Conservation (phyloP, 2,329 filamentous ascomycete genomes). For the Fusarium luffae region DNA sequence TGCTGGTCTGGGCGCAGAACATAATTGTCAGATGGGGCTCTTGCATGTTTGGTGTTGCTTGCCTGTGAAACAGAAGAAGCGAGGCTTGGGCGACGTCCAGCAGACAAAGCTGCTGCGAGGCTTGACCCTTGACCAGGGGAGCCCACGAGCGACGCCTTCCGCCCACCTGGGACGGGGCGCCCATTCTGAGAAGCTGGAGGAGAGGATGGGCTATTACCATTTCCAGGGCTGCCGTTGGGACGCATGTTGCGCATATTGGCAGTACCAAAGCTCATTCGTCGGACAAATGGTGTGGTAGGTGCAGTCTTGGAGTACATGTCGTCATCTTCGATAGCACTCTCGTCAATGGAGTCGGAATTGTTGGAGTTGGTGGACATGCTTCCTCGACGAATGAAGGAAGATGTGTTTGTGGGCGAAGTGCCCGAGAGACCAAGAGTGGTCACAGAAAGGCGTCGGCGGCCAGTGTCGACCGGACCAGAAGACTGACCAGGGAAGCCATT, state of each 20-base stretch:
- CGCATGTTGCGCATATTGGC: conserved; percentile 73
- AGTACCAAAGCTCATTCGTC: conserved; percentile 90
- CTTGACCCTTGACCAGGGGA: conserved; percentile 45
- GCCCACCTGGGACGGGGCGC: conserved; percentile 48
- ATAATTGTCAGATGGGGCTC: conserved; percentile 73
- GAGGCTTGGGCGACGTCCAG: conserved; percentile 53
- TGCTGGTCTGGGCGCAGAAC: conserved; percentile 76
- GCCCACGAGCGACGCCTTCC: conserved; percentile 45
- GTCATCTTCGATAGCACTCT: conserved; percentile 78
- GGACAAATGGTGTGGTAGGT: conserved; percentile 79
- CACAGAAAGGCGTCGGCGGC: conserved; percentile 77
- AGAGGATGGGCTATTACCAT: conserved; percentile 67
- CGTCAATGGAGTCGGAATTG: conserved; percentile 72
- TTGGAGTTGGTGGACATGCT: conserved; percentile 75
- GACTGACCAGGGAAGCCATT: conserved; percentile 56
- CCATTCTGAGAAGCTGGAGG: conserved; percentile 51
- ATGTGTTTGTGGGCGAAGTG: conserved; percentile 68
- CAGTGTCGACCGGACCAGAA: conserved; percentile 62
- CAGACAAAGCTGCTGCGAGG: conserved; percentile 50
- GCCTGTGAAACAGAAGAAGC: conserved; percentile 59
- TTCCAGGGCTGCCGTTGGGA: conserved; percentile 69
- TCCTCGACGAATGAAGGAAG: conserved; percentile 68
- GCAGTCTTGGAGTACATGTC: conserved; percentile 67
- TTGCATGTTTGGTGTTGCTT: conserved; percentile 67
- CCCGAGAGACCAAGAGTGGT: conserved; percentile 80